These are phyloP conservation scores for Thozetella sp. DNA, from an alignment of 495 filamentous ascomycete genomes.

Conservation along the genomic window DNA sequence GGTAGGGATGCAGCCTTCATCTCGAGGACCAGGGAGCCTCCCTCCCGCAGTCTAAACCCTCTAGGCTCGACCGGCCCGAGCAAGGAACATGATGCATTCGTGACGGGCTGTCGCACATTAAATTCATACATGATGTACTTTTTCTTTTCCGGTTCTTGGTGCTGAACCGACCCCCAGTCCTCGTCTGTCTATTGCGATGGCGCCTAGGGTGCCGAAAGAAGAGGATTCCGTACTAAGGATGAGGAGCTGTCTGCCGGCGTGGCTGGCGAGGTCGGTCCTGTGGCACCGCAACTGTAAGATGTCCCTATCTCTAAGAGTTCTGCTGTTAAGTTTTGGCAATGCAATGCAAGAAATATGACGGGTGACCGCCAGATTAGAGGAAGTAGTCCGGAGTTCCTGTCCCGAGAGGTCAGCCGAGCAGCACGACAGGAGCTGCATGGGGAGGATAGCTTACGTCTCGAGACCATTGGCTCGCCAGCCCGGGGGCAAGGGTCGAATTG, in stretches of 20 bases:
- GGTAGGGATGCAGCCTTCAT: neutral
- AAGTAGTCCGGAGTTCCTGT: constrained; percentile 93
- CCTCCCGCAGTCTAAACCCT: neutral
- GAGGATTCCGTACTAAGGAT: neutral
- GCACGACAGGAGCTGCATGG: neutral
- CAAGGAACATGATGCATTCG: neutral
- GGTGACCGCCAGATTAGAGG: constrained; percentile 59
- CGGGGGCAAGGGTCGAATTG: constrained; percentile 99
- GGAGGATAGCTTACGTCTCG: constrained; percentile 64
- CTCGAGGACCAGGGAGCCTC: neutral
- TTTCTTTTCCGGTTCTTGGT: neutral
- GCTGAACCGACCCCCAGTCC: neutral
- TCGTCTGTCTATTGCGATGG: neutral
- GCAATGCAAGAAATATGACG: constrained; percentile 13
- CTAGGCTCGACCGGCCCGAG: neutral
- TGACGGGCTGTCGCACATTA: neutral
- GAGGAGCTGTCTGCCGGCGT: neutral
- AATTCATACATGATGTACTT: neutral
- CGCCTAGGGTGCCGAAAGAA: neutral
- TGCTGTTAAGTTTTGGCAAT: constrained; percentile 18
- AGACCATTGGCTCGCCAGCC: constrained; percentile 98
- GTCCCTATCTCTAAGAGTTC: constrained; percentile 7
- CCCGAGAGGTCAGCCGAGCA: constrained; percentile 17
- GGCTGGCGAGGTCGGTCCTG: neutral
- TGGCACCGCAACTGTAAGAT: constrained; percentile 1